These are phyloP conservation scores for Chara braunii DNA, from an alignment of 139 green algal genomes.

Conservation along the genomic window DNA sequence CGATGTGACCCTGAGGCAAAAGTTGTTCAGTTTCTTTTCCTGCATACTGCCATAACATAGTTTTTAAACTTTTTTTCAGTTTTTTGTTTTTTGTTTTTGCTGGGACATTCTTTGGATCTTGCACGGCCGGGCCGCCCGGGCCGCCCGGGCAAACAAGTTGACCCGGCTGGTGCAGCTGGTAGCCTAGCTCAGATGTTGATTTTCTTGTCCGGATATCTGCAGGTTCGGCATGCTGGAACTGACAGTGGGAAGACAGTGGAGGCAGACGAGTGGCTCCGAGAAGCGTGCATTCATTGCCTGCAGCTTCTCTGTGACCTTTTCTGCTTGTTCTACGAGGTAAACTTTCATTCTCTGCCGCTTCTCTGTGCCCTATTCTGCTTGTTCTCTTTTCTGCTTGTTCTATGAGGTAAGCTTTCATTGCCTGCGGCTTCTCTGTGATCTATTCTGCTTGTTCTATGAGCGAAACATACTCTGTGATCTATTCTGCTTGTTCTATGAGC, in stretches of 20 bases:
- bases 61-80: too few relatives aligned
- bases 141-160: too few relatives aligned
- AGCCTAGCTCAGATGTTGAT: not conserved
- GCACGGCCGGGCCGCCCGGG: too few relatives aligned
- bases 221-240: constrained; percentile 44
- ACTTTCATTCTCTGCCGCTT: too few relatives aligned
- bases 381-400: not conserved
- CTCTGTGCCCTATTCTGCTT: constrained; percentile 1
- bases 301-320: constrained; percentile 89
- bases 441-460: not conserved
- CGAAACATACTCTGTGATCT: not conserved
- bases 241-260: constrained; percentile 1
- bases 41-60: not conserved
- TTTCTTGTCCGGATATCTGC: not conserved
- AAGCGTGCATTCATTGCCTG: constrained; percentile 50
- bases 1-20: too few relatives aligned
- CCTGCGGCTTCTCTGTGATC: not conserved
- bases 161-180: not conserved
- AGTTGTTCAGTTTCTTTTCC: too few relatives aligned
- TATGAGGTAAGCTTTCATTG: not conserved
- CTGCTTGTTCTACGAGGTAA: constrained; percentile 62
- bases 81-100: too few relatives aligned
- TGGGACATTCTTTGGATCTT: too few relatives aligned
- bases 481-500: not conserved
- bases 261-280: constrained; percentile 25